Evolutionary conservation across 805 yeast species (phyloP).

Genomic region (Sungouiozyma ichnusensis): DNA sequence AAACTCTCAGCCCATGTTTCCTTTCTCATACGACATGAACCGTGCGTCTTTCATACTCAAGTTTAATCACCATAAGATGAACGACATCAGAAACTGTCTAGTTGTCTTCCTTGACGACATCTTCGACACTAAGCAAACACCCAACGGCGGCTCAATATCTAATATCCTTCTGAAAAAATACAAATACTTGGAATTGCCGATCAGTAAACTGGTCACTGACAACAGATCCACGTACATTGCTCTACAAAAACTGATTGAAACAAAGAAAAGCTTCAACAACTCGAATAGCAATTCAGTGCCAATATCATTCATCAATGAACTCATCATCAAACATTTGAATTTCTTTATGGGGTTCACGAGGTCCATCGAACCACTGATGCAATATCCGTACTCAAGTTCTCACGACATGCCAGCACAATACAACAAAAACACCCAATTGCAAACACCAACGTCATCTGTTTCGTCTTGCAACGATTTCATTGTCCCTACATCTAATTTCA

Average conservation of each 20-base stretch:
- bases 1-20: background rate
- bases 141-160: constrained; percentile 7
- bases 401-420: no score
- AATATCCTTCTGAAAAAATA: constrained; percentile 17
- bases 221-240: constrained; percentile 13
- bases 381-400: background rate
- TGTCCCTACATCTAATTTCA: background rate
- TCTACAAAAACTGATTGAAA: constrained; percentile 12
- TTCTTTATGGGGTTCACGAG: background rate
- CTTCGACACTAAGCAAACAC: constrained; percentile 6
- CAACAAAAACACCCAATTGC: background rate
- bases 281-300: background rate
- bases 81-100: constrained; percentile 17
- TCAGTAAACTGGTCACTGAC: constrained; percentile 8
- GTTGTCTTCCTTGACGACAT: constrained; percentile 14
- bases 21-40: background rate
- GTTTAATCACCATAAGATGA: constrained; percentile 7
- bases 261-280: background rate
- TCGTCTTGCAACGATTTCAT: background rate
- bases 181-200: constrained; percentile 4
- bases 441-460: background rate
- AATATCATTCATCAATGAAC: background rate
- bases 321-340: background rate
- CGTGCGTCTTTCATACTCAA: background rate
- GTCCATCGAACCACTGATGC: background rate